Evolutionary conservation across 1,284 basidiomycete species (phyloP), one percentile per base, ranked within the genome.

Genomic region (Entoloma clypeatum): DNA sequence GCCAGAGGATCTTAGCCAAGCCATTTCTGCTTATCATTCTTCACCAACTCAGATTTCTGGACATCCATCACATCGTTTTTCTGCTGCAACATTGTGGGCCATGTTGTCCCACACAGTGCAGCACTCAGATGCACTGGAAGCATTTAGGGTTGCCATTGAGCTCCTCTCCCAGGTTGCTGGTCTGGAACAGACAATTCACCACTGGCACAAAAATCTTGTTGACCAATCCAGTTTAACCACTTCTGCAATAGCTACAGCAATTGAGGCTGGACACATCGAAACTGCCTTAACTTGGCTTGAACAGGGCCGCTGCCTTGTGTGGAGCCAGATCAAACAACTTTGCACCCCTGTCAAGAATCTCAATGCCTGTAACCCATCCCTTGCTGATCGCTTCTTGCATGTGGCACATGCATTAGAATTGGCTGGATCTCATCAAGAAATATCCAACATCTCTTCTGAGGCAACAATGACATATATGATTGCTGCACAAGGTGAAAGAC

Each of bases 321-420:
- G 22, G 17, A 18, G 27, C n/a, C 39, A 41, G 25, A 30, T 34
- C 11, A 30, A 34, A 11, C 16, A 35, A n/a, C 39, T 42, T 6
- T 18, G 33, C 5, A 28, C 18, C 16, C 16, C 24, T 11, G 22
- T 35, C 14, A 16, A 14, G 6, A n/a, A 19, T n/a, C 26, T 42
- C 7, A 4, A 26, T 5, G 17, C 11, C 9, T 18, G 14, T 25
- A 22, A 42, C 22, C 40, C 40, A 19, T 13, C 5, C n/a, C 14
- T 42, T 6, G 31, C 40, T 23, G 18, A 28, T n/a, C n/a, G 24
- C 2, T 33, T 42, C 11, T 18, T 17, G 30, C 10, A 22, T 16
- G 16, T 35, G 14, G 35, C 40, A 19, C 10, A 11, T n/a, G 18
- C 11, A 16, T 19, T 39, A 10, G 23, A 39, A 13, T 19, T 13